Conservation (phyloP, 2,329 filamentous ascomycete genomes). For the Neocucurbitaria cava region DNA sequence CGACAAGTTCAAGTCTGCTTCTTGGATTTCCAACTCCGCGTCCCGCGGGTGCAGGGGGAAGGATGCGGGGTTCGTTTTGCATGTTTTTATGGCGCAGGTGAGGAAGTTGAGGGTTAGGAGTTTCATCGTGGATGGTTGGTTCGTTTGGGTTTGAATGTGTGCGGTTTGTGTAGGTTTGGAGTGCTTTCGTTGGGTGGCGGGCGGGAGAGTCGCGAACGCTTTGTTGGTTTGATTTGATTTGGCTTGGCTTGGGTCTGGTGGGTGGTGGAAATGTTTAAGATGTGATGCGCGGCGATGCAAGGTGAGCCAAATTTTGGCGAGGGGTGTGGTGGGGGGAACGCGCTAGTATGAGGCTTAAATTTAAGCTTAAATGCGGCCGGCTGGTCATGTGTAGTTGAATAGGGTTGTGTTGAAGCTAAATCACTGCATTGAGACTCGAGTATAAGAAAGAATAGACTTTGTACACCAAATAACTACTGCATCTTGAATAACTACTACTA, state of each 20-base stretch:
- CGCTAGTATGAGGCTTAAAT: constrained; percentile 20
- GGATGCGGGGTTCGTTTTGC: constrained; percentile 79
- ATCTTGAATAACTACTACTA: neutral
- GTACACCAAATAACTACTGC: no score
- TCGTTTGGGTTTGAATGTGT: neutral
- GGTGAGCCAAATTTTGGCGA: constrained; percentile 10
- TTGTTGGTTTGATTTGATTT: constrained; percentile 1
- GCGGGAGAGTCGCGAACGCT: constrained; percentile 3
- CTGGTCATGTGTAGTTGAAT: neutral
- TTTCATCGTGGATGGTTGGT: constrained; percentile 73
- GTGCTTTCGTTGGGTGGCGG: neutral
- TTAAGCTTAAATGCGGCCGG: constrained; percentile 24
- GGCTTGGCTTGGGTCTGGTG: neutral
- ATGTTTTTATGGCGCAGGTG: constrained; percentile 93
- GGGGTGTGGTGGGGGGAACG: constrained; percentile 9
- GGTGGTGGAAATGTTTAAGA: neutral
- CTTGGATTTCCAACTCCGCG: constrained; percentile 85
- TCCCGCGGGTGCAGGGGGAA: constrained; percentile 94
- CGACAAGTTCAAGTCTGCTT: constrained; percentile 79
- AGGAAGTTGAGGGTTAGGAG: constrained; percentile 95
- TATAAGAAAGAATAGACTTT: no score
- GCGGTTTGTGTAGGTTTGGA: no score
- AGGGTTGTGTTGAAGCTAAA: neutral
- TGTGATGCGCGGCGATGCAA: no score
- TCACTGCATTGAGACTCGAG: neutral